Percentiles rank a stretch among this genome's conserved stretches.
These are phyloP conservation scores for Pseudocercospora crystallina DNA, from an alignment of 2,329 filamentous ascomycete genomes.

Conservation along the genomic window DNA sequence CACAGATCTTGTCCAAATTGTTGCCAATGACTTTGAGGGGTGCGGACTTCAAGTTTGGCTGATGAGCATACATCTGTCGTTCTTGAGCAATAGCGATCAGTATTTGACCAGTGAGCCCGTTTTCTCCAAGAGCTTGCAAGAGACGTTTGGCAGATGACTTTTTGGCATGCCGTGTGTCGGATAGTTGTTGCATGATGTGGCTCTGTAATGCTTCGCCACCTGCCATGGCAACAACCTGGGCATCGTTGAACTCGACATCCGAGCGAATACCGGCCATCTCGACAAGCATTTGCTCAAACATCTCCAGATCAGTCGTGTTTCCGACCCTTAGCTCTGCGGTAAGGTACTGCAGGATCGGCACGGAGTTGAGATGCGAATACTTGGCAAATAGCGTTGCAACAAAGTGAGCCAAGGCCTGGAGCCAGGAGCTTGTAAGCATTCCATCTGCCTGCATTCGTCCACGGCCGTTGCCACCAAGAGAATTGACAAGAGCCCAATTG, in stretches of 20 bases:
- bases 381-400: constrained; percentile 85
- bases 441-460: constrained; percentile 63
- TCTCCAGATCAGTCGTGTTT: constrained; percentile 86
- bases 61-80: constrained; percentile 80
- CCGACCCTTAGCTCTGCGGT: constrained; percentile 77
- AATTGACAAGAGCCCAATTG: constrained; percentile 85
- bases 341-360: constrained; percentile 86
- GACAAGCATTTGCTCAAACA: constrained; percentile 83
- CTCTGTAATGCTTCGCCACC: constrained; percentile 77
- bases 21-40: constrained; percentile 88
- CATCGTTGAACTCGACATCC: constrained; percentile 82
- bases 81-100: constrained; percentile 91
- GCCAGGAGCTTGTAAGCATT: constrained; percentile 83
- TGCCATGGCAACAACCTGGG: constrained; percentile 83
- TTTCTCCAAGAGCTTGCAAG: constrained; percentile 74
- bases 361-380: constrained; percentile 79
- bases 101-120: constrained; percentile 74
- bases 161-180: constrained; percentile 74
- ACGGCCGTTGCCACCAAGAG: constrained; percentile 58
- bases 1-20: constrained; percentile 85
- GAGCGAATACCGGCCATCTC: constrained; percentile 93
- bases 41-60: constrained; percentile 66
- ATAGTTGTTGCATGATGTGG: constrained; percentile 75
- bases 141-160: constrained; percentile 69
- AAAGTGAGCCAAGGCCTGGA: constrained; percentile 86